Conservation (phyloP, 2,329 filamentous ascomycete genomes). For the Fusarium scirpi region DNA sequence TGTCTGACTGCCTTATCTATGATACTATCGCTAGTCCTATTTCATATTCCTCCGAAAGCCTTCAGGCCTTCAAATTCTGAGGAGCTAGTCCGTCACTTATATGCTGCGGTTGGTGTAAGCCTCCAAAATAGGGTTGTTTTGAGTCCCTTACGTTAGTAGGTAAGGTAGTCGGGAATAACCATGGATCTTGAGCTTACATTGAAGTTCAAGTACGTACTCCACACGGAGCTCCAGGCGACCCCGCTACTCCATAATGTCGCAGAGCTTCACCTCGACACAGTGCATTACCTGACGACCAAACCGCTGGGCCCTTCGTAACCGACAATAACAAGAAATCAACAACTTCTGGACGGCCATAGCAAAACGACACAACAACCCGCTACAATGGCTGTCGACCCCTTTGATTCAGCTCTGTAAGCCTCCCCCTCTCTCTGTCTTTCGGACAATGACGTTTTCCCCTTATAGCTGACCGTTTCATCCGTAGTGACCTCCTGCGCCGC, state of each 20-base stretch:
- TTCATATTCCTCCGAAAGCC: not conserved
- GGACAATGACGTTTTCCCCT: slow-evolving; percentile 9
- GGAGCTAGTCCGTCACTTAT: not conserved
- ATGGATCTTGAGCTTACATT: slow-evolving; percentile 18
- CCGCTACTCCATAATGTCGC: slow-evolving; percentile 43
- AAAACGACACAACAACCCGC: not conserved
- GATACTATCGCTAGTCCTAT: not conserved
- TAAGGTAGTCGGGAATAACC: not conserved
- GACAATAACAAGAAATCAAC: not conserved
- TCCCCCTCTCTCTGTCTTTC: not conserved
- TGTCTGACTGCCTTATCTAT: not conserved
- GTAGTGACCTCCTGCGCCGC: slow-evolving; percentile 95
- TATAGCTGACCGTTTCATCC: slow-evolving; percentile 25
- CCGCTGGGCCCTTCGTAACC: not conserved
- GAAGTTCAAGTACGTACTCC: slow-evolving; percentile 29
- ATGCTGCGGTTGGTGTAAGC: not conserved
- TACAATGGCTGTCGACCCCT: slow-evolving; percentile 70
- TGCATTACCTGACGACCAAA: slow-evolving; percentile 13
- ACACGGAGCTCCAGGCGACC: slow-evolving; percentile 40
- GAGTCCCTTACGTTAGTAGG: not conserved
- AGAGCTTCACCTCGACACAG: slow-evolving; percentile 35
- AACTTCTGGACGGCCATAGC: not conserved
- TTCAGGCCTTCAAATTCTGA: too few relatives aligned
- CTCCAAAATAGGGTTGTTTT: not conserved
- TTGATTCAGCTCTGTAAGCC: slow-evolving; percentile 80